These are phyloP conservation scores for Mrakiaceae sp. DNA, from an alignment of 1,284 basidiomycete species.

Conservation along the genomic window DNA sequence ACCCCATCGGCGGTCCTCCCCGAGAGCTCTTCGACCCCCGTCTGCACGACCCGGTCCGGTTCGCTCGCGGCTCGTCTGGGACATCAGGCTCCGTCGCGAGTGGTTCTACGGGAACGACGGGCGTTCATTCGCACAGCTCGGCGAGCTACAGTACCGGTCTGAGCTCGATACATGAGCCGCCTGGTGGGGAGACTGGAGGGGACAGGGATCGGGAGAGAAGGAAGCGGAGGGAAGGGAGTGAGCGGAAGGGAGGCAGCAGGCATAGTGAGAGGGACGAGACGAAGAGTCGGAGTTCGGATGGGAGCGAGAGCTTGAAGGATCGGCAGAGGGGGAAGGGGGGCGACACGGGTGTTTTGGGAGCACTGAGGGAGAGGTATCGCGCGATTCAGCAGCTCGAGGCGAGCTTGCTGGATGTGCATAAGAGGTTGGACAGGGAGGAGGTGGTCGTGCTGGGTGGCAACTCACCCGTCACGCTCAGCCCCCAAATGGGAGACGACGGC, in stretches of 20 bases:
- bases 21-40: conserved; percentile 41
- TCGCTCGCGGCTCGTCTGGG: conserved; percentile 20
- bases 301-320: conserved; percentile 37
- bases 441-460: conserved; percentile 6
- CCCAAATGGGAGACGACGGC: conserved; percentile 20
- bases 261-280: conserved; percentile 27
- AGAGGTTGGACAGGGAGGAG: conserved; percentile 30
- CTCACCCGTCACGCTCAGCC: neutral
- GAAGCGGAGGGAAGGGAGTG: conserved; percentile 32
- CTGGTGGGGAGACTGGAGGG: conserved; percentile 28
- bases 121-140: neutral
- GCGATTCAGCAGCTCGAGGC: conserved; percentile 33
- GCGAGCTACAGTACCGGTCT: conserved; percentile 5
- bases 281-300: conserved; percentile 34
- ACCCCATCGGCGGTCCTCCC: neutral
- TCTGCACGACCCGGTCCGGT: conserved; percentile 40
- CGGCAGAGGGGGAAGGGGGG: conserved; percentile 31
- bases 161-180: conserved; percentile 14
- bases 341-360: conserved; percentile 35
- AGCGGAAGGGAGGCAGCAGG: conserved; percentile 27
- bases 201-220: conserved; percentile 33
- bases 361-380: conserved; percentile 33
- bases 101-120: conserved; percentile 5
- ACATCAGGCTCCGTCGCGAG: conserved; percentile 12
- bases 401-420: conserved; percentile 34